These are phyloP conservation scores for Ophiobolus disseminans DNA, from an alignment of 2,329 filamentous ascomycete species.

Conservation along the genomic window DNA sequence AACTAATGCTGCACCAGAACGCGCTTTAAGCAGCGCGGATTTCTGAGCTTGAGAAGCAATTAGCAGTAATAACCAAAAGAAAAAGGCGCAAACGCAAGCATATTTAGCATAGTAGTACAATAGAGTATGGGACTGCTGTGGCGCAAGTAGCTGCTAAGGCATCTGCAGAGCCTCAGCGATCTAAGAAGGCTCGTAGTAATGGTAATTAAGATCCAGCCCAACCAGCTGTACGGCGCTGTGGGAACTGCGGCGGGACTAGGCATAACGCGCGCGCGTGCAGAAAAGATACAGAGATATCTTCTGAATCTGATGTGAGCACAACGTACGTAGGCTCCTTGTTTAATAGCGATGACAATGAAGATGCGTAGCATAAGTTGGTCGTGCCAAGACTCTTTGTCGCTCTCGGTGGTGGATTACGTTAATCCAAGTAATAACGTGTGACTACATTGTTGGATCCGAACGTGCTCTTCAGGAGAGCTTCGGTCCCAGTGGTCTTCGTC, in stretches of 20 bases:
- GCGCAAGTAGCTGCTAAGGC: no score
- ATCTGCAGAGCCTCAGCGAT: no score
- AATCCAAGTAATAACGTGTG: slow-evolving; percentile 2
- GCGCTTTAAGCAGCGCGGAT: not conserved
- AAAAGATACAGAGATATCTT: not conserved
- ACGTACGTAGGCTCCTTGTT: not conserved
- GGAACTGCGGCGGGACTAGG: not conserved
- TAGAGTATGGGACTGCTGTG: no score
- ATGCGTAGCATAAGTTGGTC: not conserved
- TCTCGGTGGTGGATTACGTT: not conserved
- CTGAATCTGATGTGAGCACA: not conserved
- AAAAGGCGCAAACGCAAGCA: no score
- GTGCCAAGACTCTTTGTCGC: not conserved
- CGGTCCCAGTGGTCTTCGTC: not conserved
- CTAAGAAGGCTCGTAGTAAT: no score
- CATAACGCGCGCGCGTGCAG: not conserved
- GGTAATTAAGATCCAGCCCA: no score
- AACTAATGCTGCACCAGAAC: slow-evolving; percentile 5
- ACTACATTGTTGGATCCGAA: not conserved
- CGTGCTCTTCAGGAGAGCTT: not conserved
- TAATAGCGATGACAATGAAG: not conserved
- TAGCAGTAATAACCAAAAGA: not conserved
- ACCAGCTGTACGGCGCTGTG: not conserved
- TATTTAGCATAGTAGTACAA: no score
- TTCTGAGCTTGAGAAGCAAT: not conserved